phyloP scores from a whole-genome alignment of 2,329 filamentous ascomycete genomes.

The Colletotrichum simmondsii region DNA sequence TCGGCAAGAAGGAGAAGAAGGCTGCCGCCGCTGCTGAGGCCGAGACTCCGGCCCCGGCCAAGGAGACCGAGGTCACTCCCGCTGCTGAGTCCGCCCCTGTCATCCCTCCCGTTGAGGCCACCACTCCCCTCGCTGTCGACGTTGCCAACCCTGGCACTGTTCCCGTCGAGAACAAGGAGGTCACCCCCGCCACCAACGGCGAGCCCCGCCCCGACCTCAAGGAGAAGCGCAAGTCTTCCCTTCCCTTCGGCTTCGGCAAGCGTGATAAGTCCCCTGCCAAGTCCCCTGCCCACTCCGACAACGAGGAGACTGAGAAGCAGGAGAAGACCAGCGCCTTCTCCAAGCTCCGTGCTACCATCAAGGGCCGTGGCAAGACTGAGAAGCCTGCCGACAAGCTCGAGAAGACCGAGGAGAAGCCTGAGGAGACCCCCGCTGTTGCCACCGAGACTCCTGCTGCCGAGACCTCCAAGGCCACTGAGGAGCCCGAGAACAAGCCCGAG shows the following conservation, averaged over 20 bases:
- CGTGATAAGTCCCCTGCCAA: conserved; percentile 56
- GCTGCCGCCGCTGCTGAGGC: conserved; percentile 61
- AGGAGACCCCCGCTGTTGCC: conserved; percentile 43
- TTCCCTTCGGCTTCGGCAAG: conserved; percentile 81
- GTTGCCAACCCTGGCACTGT: conserved; percentile 59
- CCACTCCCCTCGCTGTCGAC: conserved; percentile 66
- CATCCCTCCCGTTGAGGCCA: conserved; percentile 68
- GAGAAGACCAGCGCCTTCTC: conserved; percentile 67
- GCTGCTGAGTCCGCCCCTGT: conserved; percentile 65
- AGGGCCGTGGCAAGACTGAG: conserved; percentile 54
- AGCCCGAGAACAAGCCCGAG: conserved; percentile 55
- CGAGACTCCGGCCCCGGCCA: conserved; percentile 53
- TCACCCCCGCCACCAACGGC: conserved; percentile 54
- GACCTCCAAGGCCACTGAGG: conserved; percentile 45
- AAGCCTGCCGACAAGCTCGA: conserved; percentile 48
- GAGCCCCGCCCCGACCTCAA: conserved; percentile 74
- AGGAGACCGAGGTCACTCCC: conserved; percentile 54
- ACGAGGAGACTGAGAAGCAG: conserved; percentile 68
- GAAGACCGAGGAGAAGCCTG: conserved; percentile 36
- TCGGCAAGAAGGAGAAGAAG: conserved; percentile 70
- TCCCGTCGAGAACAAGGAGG: conserved; percentile 59
- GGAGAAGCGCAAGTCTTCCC: conserved; percentile 86
- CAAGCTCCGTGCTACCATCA: conserved; percentile 69
- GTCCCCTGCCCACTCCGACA: conserved; percentile 60
- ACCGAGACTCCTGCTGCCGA: conserved; percentile 40